Evolutionary conservation across 2,329 filamentous ascomycete species (phyloP), one percentile per base, ranked within the genome.

Genomic region (Chalaropsis ovoidea): DNA sequence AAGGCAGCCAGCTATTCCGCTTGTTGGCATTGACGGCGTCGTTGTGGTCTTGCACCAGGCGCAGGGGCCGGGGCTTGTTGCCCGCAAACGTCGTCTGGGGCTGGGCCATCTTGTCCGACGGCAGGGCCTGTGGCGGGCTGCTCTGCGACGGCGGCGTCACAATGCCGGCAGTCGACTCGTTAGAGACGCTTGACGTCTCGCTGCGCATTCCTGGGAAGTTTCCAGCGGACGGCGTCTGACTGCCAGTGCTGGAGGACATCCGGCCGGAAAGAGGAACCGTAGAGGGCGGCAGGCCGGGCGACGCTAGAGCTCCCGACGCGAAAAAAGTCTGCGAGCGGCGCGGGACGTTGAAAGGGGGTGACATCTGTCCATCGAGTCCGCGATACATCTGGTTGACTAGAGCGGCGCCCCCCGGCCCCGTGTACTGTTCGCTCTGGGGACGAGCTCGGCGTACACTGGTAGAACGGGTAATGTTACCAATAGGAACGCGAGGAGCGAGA

Each of bases 301-400:
- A 67, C 41, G 63, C 63, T 63, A 67, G 63, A 17, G 81, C 83
- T 69, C 80, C 79, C 45, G 77, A 76, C 15, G 76, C 76, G 75
- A 88, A 88, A 76, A 88, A 88, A 41, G 83, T 84, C 71, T 83
- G 80, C 68, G 83, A 82, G 73, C 82, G 78, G 68, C 86, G 77
- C 70, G 84, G 77, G 74, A 84, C 79, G 70, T 78, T 78, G 31
- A 86, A 76, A 2, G 81, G 77, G 56, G 84, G 80, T 24, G 86
- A 87, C 54, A 82, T 79, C 8, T 85, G 81, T 3, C 83, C 81
- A 24, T 87, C 82, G 10, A 85, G 82, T 15, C 87, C 87, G 72
- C 86, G 87, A 77, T 95, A 95, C 88, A 96, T 95, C 75, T 92
- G 91, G 71, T 89, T 90, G 61, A 96, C 87, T 63, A 69, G 45